Evolutionary conservation across 495 filamentous ascomycete genomes (phyloP).

Genomic region (Penicillium canescens): DNA sequence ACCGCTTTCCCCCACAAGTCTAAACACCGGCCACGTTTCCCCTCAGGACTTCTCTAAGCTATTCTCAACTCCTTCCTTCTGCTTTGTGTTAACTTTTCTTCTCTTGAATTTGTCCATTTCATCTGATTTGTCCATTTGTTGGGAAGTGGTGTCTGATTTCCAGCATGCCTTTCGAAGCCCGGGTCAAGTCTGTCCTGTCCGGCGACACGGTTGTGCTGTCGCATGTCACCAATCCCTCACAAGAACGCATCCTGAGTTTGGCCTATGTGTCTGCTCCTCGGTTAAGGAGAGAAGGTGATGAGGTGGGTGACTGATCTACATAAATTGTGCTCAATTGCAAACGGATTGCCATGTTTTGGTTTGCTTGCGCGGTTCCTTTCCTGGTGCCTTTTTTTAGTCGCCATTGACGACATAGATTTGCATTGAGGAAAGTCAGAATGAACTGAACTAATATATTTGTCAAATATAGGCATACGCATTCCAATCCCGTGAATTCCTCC

Average conservation of each 20-base stretch:
- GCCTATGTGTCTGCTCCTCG: slow-evolving; percentile 90
- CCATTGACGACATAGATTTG: background rate
- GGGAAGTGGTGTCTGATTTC: slow-evolving; percentile 17
- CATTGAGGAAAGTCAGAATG: background rate
- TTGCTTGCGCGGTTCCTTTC: background rate
- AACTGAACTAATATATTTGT: slow-evolving; percentile 1
- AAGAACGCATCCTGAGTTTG: slow-evolving; percentile 82
- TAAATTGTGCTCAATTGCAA: slow-evolving; percentile 2
- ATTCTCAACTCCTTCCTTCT: slow-evolving; percentile 18
- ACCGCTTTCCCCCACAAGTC: slow-evolving; percentile 34
- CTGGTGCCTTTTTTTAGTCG: background rate
- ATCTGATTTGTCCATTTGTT: slow-evolving; percentile 14
- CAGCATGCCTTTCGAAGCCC: slow-evolving; percentile 61
- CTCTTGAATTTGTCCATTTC: slow-evolving; percentile 15
- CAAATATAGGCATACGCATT: slow-evolving; percentile 70
- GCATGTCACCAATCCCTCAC: slow-evolving; percentile 68
- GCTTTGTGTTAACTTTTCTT: slow-evolving; percentile 15
- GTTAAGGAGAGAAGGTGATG: slow-evolving; percentile 84
- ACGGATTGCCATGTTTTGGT: slow-evolving; percentile 1
- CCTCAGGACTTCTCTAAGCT: slow-evolving; percentile 17
- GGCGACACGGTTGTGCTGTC: slow-evolving; percentile 87
- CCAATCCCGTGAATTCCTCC: slow-evolving; percentile 88
- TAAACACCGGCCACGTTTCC: slow-evolving; percentile 32
- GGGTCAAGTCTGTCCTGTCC: slow-evolving; percentile 89
- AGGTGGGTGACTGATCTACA: slow-evolving; percentile 52